Evolutionary conservation across 139 green algal species (phyloP).

Genomic region (Coelastrella sp.): DNA sequence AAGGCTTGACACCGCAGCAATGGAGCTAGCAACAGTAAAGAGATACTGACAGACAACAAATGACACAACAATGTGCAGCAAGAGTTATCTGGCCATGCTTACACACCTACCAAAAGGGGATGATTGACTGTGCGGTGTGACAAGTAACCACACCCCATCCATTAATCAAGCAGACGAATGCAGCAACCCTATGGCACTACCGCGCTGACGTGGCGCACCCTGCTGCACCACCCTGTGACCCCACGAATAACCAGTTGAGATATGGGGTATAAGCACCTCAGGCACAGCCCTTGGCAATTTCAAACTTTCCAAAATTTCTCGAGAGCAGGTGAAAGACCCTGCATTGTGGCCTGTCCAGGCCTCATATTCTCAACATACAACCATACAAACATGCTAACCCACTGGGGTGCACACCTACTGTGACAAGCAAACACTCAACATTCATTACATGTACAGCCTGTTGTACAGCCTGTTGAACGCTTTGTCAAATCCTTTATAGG

Average conservation of each 20-base stretch:
- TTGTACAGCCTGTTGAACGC: not conserved
- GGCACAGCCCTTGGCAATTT: not conserved
- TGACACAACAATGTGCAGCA: no score
- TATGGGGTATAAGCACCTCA: not conserved
- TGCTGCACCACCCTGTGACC: not conserved
- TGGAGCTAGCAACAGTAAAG: no score
- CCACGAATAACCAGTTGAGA: not conserved
- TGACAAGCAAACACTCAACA: no score
- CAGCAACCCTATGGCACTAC: no score
- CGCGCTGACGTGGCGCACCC: constrained; percentile 32
- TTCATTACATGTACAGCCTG: not conserved
- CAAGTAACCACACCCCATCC: no score
- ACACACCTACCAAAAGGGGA: no score
- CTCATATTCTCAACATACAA: not conserved
- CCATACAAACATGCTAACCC: no score
- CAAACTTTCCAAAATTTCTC: constrained; percentile 44
- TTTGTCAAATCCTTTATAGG: no score
- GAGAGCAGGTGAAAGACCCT: constrained; percentile 30
- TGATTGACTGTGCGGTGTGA: no score
- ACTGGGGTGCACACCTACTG: not conserved
- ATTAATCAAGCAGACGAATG: not conserved
- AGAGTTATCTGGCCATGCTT: no score
- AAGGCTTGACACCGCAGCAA: no score
- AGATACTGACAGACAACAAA: no score
- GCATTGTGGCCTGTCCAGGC: constrained; percentile 17